Evolutionary conservation across 345 rosid genomes (phyloP).

Genomic region (Populus pruinosa): DNA sequence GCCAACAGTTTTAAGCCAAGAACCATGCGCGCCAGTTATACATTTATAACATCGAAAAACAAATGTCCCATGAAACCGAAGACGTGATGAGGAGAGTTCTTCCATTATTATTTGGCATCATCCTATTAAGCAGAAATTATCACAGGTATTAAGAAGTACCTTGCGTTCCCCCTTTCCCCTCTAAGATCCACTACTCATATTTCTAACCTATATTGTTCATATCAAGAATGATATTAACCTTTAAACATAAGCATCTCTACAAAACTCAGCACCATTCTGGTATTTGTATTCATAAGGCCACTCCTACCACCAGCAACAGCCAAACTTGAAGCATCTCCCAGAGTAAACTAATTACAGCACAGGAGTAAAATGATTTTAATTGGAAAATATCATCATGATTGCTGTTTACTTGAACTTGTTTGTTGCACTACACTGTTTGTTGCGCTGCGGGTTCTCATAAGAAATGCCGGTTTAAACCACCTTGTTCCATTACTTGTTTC

Average conservation of each 20-base stretch:
- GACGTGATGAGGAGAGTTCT: background rate
- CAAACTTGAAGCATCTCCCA: background rate
- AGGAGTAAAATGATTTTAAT: background rate
- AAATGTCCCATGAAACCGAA: background rate
- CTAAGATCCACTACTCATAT: background rate
- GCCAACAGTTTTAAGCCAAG: background rate
- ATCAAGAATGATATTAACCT: constrained; percentile 9
- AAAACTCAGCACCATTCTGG: constrained; percentile 23
- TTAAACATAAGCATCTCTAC: constrained; percentile 22
- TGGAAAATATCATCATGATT: constrained; percentile 15
- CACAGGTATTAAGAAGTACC: background rate
- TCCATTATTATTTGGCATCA: background rate
- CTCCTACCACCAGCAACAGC: background rate
- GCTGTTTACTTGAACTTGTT: constrained; percentile 30
- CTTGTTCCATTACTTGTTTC: constrained; percentile 20
- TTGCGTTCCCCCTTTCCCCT: background rate
- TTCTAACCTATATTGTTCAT: background rate
- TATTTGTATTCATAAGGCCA: constrained; percentile 2
- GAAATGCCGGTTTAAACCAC: constrained; percentile 20
- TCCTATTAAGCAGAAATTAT: background rate
- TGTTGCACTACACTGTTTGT: constrained; percentile 33
- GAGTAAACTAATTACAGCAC: background rate
- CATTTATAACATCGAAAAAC: background rate
- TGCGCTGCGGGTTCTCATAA: constrained; percentile 40
- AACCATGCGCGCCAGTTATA: background rate